Base-by-base conservation (phyloP, 306 rosid genomes). In the Citrullus amarus region DNA sequence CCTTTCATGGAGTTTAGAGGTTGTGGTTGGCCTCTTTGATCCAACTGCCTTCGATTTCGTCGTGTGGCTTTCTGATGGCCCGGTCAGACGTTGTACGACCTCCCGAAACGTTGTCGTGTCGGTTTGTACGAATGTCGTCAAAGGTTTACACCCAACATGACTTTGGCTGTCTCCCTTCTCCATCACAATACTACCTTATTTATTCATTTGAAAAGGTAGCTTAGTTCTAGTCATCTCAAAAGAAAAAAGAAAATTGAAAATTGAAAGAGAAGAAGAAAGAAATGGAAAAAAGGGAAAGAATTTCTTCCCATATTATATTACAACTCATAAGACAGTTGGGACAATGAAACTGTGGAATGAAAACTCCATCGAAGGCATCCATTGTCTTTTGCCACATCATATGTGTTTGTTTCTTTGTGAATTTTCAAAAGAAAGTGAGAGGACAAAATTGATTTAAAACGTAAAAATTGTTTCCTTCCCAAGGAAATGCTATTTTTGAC, bases 51-150 rank as follows among this genome's bases (percentile, higher is more conserved):
- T 91, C 43, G 81, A 53, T 4, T 54, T 4, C 7, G 58, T 15
- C 6, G 55, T 6, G 1, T 15, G 11, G 85, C 71, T 39, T n/a
- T 86, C 89, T 56, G 96, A 77, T 57, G 91, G 90, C 20, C 97
- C 90, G 65, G 98, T 93, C 46, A 93, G 74, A 0, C 93, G 81
- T 50, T 90, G 98, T 43, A 93, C 98, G 5, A 93, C 91, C 65
- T 91, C 94, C 60, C 89, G 86, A 81, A 93, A 93, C 4, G 91
- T 84, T 53, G 80, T 39, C 73, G 93, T 85, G 82, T 90, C 85
- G 61, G 98, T 88, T 16, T 91, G 94, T 39, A 93, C 93, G 67
- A 87, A 89, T 7, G 98, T 91, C 16, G 93, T 91, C 73, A 86
- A 48, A 79, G 97, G 93, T 43, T 85, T 83, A 18, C 91, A 69